phyloP scores from a whole-genome alignment of 2,329 filamentous ascomycete species.

The Corynespora cassiicola region DNA sequence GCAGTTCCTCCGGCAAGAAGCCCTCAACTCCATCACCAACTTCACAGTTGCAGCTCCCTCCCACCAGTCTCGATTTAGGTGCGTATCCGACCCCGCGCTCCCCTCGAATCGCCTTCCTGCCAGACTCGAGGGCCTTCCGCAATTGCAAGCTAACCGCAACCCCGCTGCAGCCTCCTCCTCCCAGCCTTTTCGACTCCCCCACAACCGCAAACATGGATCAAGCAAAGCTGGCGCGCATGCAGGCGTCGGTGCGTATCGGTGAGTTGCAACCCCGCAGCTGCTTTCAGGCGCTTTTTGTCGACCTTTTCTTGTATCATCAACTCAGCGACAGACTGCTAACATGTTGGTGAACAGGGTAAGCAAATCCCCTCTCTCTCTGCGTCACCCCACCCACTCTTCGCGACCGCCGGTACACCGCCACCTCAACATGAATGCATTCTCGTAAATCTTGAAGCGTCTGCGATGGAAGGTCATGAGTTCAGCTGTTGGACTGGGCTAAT shows the following conservation, averaged over 20 bases:
- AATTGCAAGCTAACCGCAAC: too few relatives aligned
- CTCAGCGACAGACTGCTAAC: constrained; percentile 28
- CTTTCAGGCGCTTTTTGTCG: constrained; percentile 2
- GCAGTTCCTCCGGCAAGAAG: constrained; percentile 23
- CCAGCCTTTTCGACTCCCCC: too few relatives aligned
- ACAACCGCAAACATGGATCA: constrained; percentile 56
- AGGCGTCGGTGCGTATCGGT: constrained; percentile 53
- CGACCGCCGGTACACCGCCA: constrained; percentile 1
- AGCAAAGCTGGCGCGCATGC: constrained; percentile 53
- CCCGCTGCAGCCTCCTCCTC: too few relatives aligned
- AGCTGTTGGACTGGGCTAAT: too few relatives aligned
- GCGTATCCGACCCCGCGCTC: constrained; percentile 10
- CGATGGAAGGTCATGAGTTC: too few relatives aligned
- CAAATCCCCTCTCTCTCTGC: constrained; percentile 25
- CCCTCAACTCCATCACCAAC: constrained; percentile 24
- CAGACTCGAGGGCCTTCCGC: too few relatives aligned
- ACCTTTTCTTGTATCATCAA: constrained; percentile 3
- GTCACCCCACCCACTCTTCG: too few relatives aligned
- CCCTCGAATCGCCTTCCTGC: neutral
- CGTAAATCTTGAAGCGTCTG: neutral
- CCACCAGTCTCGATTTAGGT: constrained; percentile 14
- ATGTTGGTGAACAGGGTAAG: constrained; percentile 36
- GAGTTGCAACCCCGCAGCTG: constrained; percentile 25
- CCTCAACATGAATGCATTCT: neutral
- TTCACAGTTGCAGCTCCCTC: constrained; percentile 15